These are phyloP conservation scores for Hortiboletus campestris DNA, from an alignment of 768 basidiomycete species.

Conservation along the genomic window DNA sequence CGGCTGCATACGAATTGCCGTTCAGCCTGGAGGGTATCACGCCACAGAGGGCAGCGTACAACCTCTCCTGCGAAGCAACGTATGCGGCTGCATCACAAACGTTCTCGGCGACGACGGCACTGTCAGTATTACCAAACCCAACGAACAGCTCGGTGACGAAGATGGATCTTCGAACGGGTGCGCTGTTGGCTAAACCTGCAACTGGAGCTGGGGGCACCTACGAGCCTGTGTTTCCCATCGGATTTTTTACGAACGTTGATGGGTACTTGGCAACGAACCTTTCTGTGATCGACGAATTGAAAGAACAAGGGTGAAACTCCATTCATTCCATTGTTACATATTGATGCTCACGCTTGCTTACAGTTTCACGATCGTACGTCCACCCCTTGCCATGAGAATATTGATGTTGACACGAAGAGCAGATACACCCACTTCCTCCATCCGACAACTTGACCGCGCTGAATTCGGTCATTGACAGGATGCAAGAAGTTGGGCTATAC, in stretches of 20 bases:
- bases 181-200: slow-evolving; percentile 49
- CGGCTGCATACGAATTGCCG: slow-evolving; percentile 46
- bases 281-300: slow-evolving; percentile 32
- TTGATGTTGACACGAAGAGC: background rate
- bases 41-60: slow-evolving; percentile 37
- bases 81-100: slow-evolving; percentile 38
- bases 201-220: slow-evolving; percentile 48
- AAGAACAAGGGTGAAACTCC: slow-evolving; percentile 28
- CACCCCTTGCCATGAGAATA: too few relatives aligned
- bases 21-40: slow-evolving; percentile 48
- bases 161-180: slow-evolving; percentile 60
- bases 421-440: slow-evolving; percentile 71
- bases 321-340: background rate
- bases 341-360: background rate
- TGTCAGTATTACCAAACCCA: slow-evolving; percentile 51
- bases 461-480: slow-evolving; percentile 58
- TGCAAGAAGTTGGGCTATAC: slow-evolving; percentile 69
- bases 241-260: slow-evolving; percentile 43
- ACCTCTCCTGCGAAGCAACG: slow-evolving; percentile 27
- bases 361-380: slow-evolving; percentile 34
- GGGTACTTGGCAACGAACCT: slow-evolving; percentile 23
- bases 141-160: slow-evolving; percentile 58
- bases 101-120: slow-evolving; percentile 42
- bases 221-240: slow-evolving; percentile 49
- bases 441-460: slow-evolving; percentile 61